Evolutionary conservation across 177 flowering plant genomes (phyloP), one percentile per base, ranked within the genome.

Genomic region (Vitis hybrid): DNA sequence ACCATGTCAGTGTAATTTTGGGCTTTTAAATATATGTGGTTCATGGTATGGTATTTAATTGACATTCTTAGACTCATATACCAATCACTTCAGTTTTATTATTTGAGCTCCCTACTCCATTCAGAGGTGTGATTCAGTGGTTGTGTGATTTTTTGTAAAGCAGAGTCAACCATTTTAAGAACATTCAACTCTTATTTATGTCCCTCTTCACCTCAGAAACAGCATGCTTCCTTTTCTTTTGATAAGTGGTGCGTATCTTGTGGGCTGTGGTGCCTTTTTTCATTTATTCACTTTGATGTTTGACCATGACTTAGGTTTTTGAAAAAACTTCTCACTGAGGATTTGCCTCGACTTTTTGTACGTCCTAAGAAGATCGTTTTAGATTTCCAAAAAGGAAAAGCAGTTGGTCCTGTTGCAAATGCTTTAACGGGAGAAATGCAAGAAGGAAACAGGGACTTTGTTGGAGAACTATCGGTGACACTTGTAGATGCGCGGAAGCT

Each of bases 391-490:
- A 91, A 93, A 72, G 94, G 91, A 65, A 81, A 85, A 77, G 90
- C 97, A 67, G 96, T 93, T 70, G 98, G 97, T 58, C 94, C 92
- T 71, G 75, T 87, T 64, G 66, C 84, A 64, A 81, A 70, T 82
- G 86, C 86, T 76, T 65, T 84, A 26, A 84, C 87, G 16, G 92
- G 85, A 53, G 96, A 83, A 29, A 70, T 80, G 59, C 92, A 90
- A 74, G 98, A 94, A 70, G 84, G 92, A 77, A 93, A 93, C 70
- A 88, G 81, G 63, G 92, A 93, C 75, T 95, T 81, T 83, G 87
- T 82, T 78, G 99, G 98, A 62, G 99, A 95, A 81, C 80, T 95
- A 10, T 95, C 99, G 2, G 96, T 93, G 72, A 95, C 99, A 65
- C 90, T 95, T 62, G 93, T 93, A 16, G 96, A 95, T 88, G 99